A percentile compares a stretch with the other conserved stretches of the same genome.
These are phyloP conservation scores for Fusarium lateritium DNA, from an alignment of 2,329 filamentous ascomycete genomes.

Conservation along the genomic window DNA sequence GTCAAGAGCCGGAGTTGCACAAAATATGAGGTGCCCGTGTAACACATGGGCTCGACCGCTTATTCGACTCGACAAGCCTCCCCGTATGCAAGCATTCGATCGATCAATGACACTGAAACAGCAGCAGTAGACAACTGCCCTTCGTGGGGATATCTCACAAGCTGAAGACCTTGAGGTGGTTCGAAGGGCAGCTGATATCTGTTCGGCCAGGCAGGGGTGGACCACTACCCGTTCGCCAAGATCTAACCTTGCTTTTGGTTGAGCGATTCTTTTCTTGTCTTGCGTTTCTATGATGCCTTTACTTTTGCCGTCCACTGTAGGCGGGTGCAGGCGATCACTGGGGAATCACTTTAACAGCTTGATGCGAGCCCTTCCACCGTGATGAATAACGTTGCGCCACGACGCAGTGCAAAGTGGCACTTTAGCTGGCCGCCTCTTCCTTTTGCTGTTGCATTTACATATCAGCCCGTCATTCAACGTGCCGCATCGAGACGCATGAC, in stretches of 20 bases:
- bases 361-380: conserved; percentile 5
- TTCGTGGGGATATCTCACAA: conserved; percentile 12
- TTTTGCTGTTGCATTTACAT: conserved; percentile 1
- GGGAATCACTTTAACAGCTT: not conserved
- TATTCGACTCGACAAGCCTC: conserved; percentile 2
- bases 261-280: conserved; percentile 5
- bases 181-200: conserved; percentile 6
- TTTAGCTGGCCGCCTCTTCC: not conserved
- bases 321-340: not conserved
- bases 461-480: not conserved
- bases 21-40: conserved; percentile 6
- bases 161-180: not conserved
- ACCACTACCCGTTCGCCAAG: not conserved
- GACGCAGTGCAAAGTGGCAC: not conserved
- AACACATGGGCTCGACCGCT: conserved; percentile 6
- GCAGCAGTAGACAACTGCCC: conserved; percentile 4
- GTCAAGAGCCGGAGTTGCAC: conserved; percentile 16
- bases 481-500: conserved; percentile 4
- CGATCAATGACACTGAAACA: conserved; percentile 5
- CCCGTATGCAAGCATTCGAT: conserved; percentile 1
- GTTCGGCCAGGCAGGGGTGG: not conserved
- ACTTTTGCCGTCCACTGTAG: conserved; percentile 3
- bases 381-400: conserved; percentile 5
- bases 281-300: conserved; percentile 11
- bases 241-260: conserved; percentile 3